Evolutionary conservation across 2,329 filamentous ascomycete species (phyloP).

Genomic region (Ilyonectria sp.): DNA sequence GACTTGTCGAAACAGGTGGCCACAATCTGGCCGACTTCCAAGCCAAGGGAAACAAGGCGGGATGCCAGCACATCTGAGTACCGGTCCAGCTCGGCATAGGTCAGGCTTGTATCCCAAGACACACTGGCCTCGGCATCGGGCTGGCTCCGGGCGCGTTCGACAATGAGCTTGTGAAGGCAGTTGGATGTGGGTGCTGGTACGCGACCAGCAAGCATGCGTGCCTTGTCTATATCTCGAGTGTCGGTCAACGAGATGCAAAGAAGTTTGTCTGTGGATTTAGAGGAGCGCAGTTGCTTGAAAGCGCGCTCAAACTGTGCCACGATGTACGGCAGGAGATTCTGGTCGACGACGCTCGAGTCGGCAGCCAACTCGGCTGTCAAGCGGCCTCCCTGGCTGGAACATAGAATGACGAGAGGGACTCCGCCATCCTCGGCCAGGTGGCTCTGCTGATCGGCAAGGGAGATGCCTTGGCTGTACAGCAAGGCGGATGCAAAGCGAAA

Average conservation of each 20-base stretch:
- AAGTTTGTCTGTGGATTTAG: not conserved
- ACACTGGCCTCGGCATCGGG: constrained; percentile 16
- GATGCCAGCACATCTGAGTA: constrained; percentile 19
- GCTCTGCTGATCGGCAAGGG: not conserved
- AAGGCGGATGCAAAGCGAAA: not conserved
- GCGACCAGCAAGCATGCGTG: constrained; percentile 16
- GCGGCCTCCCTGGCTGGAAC: constrained; percentile 12
- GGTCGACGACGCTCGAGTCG: constrained; percentile 18
- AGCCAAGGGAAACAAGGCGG: constrained; percentile 21
- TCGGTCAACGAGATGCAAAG: not conserved
- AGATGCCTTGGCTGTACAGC: not conserved
- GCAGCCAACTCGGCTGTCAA: constrained; percentile 16
- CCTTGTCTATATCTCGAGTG: not conserved
- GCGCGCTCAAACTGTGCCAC: constrained; percentile 2
- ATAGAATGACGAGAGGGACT: constrained; percentile 9
- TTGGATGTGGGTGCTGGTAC: not conserved
- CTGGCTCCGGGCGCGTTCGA: constrained; percentile 10
- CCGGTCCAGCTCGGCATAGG: constrained; percentile 22
- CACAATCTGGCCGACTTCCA: constrained; percentile 23
- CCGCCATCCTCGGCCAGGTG: not conserved
- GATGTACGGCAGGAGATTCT: constrained; percentile 8
- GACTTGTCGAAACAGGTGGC: constrained; percentile 29
- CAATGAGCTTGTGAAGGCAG: constrained; percentile 13
- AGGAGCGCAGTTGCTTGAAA: constrained; percentile 16
- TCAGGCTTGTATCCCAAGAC: constrained; percentile 20